Percentiles rank a stretch among this genome's conserved stretches.
phyloP scores from a whole-genome alignment of 441 rosid species.

The Isatis lusitanica region DNA sequence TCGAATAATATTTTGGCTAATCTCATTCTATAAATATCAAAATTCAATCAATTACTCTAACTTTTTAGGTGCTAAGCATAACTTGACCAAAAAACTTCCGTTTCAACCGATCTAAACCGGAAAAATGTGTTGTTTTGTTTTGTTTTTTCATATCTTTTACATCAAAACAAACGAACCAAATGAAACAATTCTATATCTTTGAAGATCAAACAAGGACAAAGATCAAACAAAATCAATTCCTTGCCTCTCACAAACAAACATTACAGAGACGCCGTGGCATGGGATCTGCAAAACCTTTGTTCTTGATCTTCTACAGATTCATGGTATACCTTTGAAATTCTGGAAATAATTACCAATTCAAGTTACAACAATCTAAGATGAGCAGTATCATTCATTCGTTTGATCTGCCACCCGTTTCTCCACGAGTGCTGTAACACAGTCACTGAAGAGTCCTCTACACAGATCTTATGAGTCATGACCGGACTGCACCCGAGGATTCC shows the following conservation, averaged over 20 bases:
- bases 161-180: constrained; percentile 7
- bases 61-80: neutral
- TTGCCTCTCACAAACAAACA: constrained; percentile 31
- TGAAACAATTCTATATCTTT: no score
- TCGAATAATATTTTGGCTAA: neutral
- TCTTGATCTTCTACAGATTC: constrained; percentile 23
- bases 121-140: neutral
- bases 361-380: constrained; percentile 83
- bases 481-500: constrained; percentile 88
- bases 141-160: neutral
- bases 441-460: constrained; percentile 88
- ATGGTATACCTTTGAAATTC: constrained; percentile 7
- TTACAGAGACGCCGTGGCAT: constrained; percentile 43
- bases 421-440: constrained; percentile 80
- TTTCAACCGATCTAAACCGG: neutral
- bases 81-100: neutral
- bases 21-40: constrained; percentile 3
- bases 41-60: neutral
- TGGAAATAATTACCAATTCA: constrained; percentile 16
- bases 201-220: constrained; percentile 31
- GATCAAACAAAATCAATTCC: constrained; percentile 32
- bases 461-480: constrained; percentile 63
- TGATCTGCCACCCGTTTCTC: constrained; percentile 91
- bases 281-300: constrained; percentile 9
- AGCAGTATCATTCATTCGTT: constrained; percentile 79